phyloP scores from a whole-genome alignment of 495 filamentous ascomycete species.

The Lophiotrema nucula region DNA sequence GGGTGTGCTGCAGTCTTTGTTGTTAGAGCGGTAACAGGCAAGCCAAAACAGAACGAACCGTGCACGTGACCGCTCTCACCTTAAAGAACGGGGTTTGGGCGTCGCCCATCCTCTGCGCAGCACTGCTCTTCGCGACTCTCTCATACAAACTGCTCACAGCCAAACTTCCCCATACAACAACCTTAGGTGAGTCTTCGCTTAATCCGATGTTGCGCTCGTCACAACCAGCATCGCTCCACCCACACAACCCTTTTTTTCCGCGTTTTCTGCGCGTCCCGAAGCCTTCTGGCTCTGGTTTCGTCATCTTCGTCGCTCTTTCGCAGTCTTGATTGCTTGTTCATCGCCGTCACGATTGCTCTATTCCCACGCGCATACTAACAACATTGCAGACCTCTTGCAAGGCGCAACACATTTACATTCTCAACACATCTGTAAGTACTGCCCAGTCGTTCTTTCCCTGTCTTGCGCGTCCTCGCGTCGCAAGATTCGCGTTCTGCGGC shows the following conservation, averaged over 20 bases:
- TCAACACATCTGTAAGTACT: constrained; percentile 8
- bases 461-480: constrained; percentile 1
- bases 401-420: background rate
- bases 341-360: constrained; percentile 13
- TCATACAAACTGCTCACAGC: too few relatives aligned
- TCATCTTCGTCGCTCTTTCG: constrained; percentile 1
- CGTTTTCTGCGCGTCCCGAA: constrained; percentile 1
- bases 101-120: too few relatives aligned
- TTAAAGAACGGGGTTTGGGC: too few relatives aligned
- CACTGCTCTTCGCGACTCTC: too few relatives aligned
- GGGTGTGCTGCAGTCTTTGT: too few relatives aligned
- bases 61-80: too few relatives aligned
- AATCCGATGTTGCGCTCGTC: too few relatives aligned
- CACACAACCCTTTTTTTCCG: constrained; percentile 12
- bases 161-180: too few relatives aligned
- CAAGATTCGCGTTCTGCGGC: constrained; percentile 19
- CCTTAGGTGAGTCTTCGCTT: too few relatives aligned
- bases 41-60: too few relatives aligned
- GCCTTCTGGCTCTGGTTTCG: background rate
- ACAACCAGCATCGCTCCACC: too few relatives aligned
- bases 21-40: too few relatives aligned
- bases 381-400: constrained; percentile 1
- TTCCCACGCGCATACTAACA: constrained; percentile 13
- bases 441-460: background rate
- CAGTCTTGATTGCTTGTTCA: constrained; percentile 24